These are phyloP conservation scores for Cladobotryum protrusum DNA, from an alignment of 2,329 filamentous ascomycete species.

Conservation along the genomic window DNA sequence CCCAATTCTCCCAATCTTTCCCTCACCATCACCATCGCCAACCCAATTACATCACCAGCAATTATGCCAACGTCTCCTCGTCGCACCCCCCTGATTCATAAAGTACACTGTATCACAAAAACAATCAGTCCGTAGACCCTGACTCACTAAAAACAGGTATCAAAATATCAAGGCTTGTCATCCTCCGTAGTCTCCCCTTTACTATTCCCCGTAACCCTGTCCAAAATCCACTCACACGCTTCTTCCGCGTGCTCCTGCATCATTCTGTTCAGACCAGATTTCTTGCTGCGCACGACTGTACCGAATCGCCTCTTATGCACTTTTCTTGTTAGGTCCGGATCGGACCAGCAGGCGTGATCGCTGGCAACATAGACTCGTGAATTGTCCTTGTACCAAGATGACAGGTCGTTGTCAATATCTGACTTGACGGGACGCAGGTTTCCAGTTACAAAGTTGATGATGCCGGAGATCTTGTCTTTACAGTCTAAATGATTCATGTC, in stretches of 20 bases:
- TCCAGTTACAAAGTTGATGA: slow-evolving; percentile 77
- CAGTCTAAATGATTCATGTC: slow-evolving; percentile 40
- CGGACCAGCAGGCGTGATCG: slow-evolving; percentile 70
- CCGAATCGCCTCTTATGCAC: slow-evolving; percentile 57
- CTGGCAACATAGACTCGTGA: slow-evolving; percentile 72
- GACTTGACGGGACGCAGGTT: slow-evolving; percentile 72
- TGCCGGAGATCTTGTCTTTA: slow-evolving; percentile 60
- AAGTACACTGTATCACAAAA: too few relatives aligned
- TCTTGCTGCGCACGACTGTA: slow-evolving; percentile 46
- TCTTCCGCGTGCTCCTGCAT: slow-evolving; percentile 49
- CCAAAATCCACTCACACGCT: slow-evolving; percentile 45
- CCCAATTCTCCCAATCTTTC: too few relatives aligned
- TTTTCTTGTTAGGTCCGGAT: slow-evolving; percentile 53
- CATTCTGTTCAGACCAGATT: slow-evolving; percentile 47
- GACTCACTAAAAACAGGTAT: too few relatives aligned
- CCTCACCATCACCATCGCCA: too few relatives aligned
- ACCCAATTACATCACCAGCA: too few relatives aligned
- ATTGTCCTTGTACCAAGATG: slow-evolving; percentile 76
- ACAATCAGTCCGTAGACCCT: too few relatives aligned
- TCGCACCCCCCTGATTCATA: too few relatives aligned
- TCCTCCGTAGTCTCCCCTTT: slow-evolving; percentile 45
- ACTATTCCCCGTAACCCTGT: slow-evolving; percentile 27
- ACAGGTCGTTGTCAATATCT: slow-evolving; percentile 66
- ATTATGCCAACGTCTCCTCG: too few relatives aligned
- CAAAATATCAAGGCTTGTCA: slow-evolving; percentile 22